phyloP scores from a whole-genome alignment of 805 yeast genomes.

The Yamadazyma nakazawae region DNA sequence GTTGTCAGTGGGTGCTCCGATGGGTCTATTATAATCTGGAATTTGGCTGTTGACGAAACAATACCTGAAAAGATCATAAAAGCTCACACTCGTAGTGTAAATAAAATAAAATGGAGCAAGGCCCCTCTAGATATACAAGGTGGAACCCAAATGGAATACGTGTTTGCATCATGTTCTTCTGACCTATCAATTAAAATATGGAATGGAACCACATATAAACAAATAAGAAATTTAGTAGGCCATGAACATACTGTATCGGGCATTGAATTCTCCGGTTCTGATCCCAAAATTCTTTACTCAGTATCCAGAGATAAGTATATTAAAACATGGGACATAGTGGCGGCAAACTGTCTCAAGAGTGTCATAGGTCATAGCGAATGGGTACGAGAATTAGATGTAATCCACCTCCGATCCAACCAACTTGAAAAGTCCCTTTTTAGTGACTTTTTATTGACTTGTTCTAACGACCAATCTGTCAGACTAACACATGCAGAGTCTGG shows the following conservation, averaged over 20 bases:
- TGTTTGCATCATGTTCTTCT: constrained; percentile 50
- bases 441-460: constrained; percentile 64
- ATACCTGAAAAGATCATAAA: constrained; percentile 57
- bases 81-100: constrained; percentile 76
- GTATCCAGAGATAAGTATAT: constrained; percentile 63
- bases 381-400: constrained; percentile 66
- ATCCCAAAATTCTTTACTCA: constrained; percentile 50
- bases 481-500: constrained; percentile 65
- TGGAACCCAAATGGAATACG: constrained; percentile 15
- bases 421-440: constrained; percentile 30
- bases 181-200: constrained; percentile 65
- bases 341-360: constrained; percentile 65
- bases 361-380: constrained; percentile 84
- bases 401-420: constrained; percentile 5
- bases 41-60: constrained; percentile 49
- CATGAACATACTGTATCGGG: constrained; percentile 85
- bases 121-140: constrained; percentile 31
- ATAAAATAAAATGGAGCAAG: constrained; percentile 51
- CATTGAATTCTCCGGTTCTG: constrained; percentile 47
- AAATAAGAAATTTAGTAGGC: constrained; percentile 66
- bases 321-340: constrained; percentile 61
- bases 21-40: constrained; percentile 75
- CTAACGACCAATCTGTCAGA: constrained; percentile 74
- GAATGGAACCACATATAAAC: constrained; percentile 54
- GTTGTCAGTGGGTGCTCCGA: constrained; percentile 66